Evolutionary conservation across 2,329 filamentous ascomycete species (phyloP), one percentile per base, ranked within the genome.

Genomic region (Pseudopithomyces maydicus): DNA sequence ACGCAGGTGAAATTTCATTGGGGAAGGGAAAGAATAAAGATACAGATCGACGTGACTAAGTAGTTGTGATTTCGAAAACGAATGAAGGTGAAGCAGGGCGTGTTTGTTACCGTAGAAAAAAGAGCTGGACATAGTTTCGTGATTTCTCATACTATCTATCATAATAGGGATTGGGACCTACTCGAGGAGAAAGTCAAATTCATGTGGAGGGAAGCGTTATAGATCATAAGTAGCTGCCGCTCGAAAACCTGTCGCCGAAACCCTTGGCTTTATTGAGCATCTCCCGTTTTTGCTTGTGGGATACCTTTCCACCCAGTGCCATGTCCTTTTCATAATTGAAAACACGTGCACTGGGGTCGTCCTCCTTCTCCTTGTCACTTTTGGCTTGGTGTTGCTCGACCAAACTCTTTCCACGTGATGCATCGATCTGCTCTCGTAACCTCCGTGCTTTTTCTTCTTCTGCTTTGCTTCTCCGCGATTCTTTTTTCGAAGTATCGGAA

Each of bases 251-350:
- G 0, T 89, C 89, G 3, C 90, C 88, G 77, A 97, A 97, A 68
- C 92, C 89, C 15, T 88, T 85, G 4, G 92, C 90, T 71, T 90
- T 89, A 63, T 85, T 89, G 57, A 97, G 74, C 80, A 98, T 80
- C 65, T 97, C 90, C 67, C 86, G 86, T 65, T 89, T 86, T 79
- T 97, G 88, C 35, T 88, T 83, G 63, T 87, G 81, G 23, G 87
- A 89, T 52, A 97, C 86, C 68, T 85, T 87, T 17, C 86, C 85
- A 8, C 89, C 88, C 2, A 91, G 79, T 38, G 86, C 89, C 86
- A 98, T 97, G 74, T 98, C 95, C 79, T 97, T 98, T 75, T 97
- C 91, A 61, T 88, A 84, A 78, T 97, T 92, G 77, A 98, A 98
- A 0, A 86, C 89, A 58, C 94, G 83, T 76, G 90, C 89, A 75